phyloP scores from a whole-genome alignment of 2,329 filamentous ascomycete genomes.

The Fusarium burgessii region DNA sequence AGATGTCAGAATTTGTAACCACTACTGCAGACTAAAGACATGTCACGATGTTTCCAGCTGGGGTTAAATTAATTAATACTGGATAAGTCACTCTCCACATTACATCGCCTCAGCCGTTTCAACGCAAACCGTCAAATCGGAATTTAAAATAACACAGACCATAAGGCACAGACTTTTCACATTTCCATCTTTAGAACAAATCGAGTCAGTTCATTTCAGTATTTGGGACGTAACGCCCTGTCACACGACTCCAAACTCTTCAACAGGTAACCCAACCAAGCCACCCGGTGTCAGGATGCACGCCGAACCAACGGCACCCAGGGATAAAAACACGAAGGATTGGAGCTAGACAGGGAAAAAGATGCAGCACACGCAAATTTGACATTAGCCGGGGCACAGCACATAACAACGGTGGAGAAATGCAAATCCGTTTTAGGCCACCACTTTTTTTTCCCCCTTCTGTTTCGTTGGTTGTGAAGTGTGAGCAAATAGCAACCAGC shows the following conservation, averaged over 20 bases:
- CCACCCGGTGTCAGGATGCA: slow-evolving; percentile 9
- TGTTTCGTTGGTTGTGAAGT: not conserved
- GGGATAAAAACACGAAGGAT: not conserved
- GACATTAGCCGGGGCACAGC: slow-evolving; percentile 1
- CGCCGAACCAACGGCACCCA: not conserved
- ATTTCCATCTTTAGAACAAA: not conserved
- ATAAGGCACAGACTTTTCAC: not conserved
- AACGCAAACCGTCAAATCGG: not conserved
- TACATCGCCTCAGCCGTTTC: not conserved
- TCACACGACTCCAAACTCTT: slow-evolving; percentile 8
- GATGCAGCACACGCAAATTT: not conserved
- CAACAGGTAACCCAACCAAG: slow-evolving; percentile 6
- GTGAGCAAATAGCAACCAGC: not conserved
- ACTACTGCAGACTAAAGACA: not conserved
- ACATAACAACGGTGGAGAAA: slow-evolving; percentile 10
- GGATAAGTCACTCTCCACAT: not conserved
- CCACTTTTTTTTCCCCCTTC: not conserved
- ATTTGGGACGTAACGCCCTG: not conserved
- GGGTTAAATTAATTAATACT: not conserved
- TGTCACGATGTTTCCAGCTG: not conserved
- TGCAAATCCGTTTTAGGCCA: not conserved
- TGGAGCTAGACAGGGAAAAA: not conserved
- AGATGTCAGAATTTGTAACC: not conserved
- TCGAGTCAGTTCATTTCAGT: not conserved
- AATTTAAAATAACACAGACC: not conserved